phyloP scores from a whole-genome alignment of 306 rosid genomes.

The Astragalus glycyphyllos region DNA sequence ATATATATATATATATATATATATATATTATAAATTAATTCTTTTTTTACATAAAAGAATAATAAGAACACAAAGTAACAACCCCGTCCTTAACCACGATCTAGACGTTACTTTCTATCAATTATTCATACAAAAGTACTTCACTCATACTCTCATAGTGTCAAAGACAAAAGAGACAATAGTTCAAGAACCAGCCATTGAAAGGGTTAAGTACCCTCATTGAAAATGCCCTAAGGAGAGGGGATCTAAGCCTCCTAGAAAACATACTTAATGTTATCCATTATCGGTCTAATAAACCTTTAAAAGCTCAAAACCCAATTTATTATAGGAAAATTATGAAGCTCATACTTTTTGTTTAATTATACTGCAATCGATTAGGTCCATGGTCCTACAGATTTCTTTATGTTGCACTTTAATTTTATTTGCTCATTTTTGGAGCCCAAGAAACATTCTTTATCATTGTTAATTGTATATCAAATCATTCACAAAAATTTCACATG shows the following conservation, averaged over 20 bases:
- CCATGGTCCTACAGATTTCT: conserved; percentile 30
- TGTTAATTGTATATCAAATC: conserved; percentile 13
- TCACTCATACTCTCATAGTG: no score
- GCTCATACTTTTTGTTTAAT: conserved; percentile 21
- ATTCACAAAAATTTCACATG: neutral
- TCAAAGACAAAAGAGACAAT: no score
- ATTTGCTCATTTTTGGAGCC: conserved; percentile 35
- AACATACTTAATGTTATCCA: conserved; percentile 32
- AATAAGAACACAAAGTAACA: no score
- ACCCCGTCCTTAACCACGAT: no score
- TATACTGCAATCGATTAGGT: neutral
- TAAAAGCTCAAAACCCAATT: conserved; percentile 23
- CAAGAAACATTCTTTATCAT: conserved; percentile 41
- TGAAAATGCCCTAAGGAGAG: no score
- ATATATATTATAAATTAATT: no score
- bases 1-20: no score
- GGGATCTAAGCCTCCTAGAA: neutral
- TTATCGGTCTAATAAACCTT: neutral
- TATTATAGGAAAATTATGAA: conserved; percentile 8
- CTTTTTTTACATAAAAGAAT: no score
- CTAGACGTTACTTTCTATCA: no score
- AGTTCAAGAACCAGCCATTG: no score
- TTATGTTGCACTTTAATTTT: conserved; percentile 21
- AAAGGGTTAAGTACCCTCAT: no score
- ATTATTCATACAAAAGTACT: no score